A percentile compares a stretch with the other conserved stretches of the same genome.
Evolutionary conservation across 129 eudicot species (phyloP).

Genomic region (Sambucus nigra): DNA sequence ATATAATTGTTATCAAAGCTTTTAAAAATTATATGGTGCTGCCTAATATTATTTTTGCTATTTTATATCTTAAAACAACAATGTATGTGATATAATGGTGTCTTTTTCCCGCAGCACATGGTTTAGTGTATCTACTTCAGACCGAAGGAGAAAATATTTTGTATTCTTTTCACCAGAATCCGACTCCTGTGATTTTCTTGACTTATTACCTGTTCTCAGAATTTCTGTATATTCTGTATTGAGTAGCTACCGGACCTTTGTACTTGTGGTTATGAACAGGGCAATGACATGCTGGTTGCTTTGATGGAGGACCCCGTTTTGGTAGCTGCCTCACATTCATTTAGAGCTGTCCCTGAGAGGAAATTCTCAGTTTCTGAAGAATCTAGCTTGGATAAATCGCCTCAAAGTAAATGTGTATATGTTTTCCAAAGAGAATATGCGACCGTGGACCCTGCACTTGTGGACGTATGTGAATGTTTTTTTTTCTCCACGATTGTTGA

Average conservation of each 20-base stretch:
- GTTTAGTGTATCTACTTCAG: no score
- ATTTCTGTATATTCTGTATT: no score
- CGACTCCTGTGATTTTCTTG: conserved; percentile 2
- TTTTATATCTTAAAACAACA: no score
- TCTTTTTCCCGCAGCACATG: no score
- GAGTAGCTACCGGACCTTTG: not conserved
- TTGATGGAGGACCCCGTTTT: conserved; percentile 69
- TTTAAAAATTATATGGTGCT: no score
- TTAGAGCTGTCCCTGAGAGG: conserved; percentile 46
- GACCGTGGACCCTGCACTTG: conserved; percentile 62
- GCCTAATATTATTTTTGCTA: no score
- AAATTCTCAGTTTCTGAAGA: conserved; percentile 38
- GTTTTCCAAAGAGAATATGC: conserved; percentile 93
- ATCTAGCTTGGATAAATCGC: conserved; percentile 25
- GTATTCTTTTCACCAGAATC: no score
- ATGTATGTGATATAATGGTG: no score
- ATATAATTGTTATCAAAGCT: no score
- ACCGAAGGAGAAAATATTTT: no score
- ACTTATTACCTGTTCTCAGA: not conserved
- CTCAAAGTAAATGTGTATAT: conserved; percentile 47
- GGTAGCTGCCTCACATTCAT: conserved; percentile 55
- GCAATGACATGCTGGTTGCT: conserved; percentile 33
- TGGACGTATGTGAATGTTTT: conserved; percentile 36
- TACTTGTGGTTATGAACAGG: conserved; percentile 30
- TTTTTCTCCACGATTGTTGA: not conserved